phyloP scores from a whole-genome alignment of 305 asterid genomes.

The Fraxinus nigra region DNA sequence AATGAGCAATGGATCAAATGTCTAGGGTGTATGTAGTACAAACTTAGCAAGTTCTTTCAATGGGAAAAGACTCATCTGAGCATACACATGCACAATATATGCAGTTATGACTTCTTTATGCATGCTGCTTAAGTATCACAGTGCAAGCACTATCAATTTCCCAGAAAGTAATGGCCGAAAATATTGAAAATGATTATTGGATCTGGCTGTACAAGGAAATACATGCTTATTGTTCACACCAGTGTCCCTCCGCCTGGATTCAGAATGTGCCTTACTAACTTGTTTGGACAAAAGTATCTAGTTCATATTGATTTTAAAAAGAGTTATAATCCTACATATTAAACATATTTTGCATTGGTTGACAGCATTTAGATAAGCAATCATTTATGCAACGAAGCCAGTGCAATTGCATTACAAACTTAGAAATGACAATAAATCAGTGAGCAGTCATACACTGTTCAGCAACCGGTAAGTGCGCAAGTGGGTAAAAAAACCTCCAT shows the following conservation, averaged over 20 bases:
- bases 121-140: background rate
- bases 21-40: background rate
- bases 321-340: background rate
- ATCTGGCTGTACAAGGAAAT: background rate
- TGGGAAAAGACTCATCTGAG: background rate
- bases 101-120: background rate
- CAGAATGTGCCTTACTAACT: background rate
- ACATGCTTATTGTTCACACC: background rate
- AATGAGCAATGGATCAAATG: background rate
- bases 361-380: background rate
- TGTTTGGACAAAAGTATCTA: background rate
- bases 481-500: background rate
- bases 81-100: background rate
- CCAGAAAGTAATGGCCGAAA: background rate
- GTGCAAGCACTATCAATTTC: background rate
- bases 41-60: background rate
- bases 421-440: background rate
- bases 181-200: background rate
- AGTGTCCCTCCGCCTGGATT: background rate
- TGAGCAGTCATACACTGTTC: slow-evolving; percentile 6
- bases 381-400: background rate
- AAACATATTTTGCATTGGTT: background rate
- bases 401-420: background rate
- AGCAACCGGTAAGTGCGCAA: background rate
- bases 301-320: background rate